Base-by-base conservation (phyloP, 1,139 yeast genomes). In the Pneumocystis wakefieldiae region DNA sequence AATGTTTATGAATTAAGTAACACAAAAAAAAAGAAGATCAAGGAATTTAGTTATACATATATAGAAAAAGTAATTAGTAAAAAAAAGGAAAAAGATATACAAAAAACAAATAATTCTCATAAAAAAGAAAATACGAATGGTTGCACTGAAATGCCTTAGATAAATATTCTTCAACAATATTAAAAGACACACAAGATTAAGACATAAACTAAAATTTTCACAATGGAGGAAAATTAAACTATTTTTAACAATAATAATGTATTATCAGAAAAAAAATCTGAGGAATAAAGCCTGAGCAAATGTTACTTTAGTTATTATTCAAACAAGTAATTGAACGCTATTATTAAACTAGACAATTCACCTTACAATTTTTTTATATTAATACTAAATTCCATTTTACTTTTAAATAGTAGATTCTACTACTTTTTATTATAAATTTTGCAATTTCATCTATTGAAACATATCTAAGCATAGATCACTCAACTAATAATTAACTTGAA, bases 21-120 rank as follows among this genome's bases (percentile, higher is more conserved):
- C 15, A 86, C 83, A 42, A 88, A 87, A 73, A 76, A 82, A 68
- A 78, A 80, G 68, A 90, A 90, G 71, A 78, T 90, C 42, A 85
- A 86, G 72, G 78, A 73, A 39, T 90, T 86, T 70, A 79, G 83
- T 15, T 78, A 78, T 59, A 75, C 73, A 2, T 91, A 86, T 71
- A 88, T 91, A 95, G 84, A 80, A 12, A 90, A 87, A 74, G 85
- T 85, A 4, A 48, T 48, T 48, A 48, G 15, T 24, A 48, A 15
- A 65, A 66, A 73, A 14, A 86, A 85, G 70, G 79, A 77, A 67
- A 73, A 76, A 62, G 75, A 75, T 57, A 82, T 78, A 75, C 70
- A 72, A 68, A 65, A 75, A 71, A 71, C 53, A 42, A 48, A 15
- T 24, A 48, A 24, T 24, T 24, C 32, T 8, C 32, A 73, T 65